These are phyloP conservation scores for Chimonanthus salicifolius DNA, from an alignment of 164 flowering plant genomes.

Conservation along the genomic window DNA sequence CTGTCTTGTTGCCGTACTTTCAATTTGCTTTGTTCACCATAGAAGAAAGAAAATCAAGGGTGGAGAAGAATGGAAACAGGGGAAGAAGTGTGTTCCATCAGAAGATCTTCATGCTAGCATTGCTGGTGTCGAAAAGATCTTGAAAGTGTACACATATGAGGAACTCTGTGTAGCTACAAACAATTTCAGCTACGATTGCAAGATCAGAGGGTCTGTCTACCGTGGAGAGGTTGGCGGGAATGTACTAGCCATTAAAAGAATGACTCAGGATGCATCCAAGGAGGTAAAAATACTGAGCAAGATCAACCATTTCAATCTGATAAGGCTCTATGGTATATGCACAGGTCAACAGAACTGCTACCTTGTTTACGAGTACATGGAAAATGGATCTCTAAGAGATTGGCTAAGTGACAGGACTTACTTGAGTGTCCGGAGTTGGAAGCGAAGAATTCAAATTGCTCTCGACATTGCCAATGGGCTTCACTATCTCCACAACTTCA, in stretches of 20 bases:
- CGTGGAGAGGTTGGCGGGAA: constrained; percentile 33
- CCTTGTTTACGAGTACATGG: constrained; percentile 52
- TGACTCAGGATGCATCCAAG: constrained; percentile 27
- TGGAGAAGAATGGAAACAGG: background rate
- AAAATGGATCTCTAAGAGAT: constrained; percentile 44
- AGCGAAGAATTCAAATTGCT: constrained; percentile 10
- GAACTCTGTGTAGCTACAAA: constrained; percentile 45
- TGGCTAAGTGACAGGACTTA: constrained; percentile 31
- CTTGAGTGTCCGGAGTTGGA: constrained; percentile 9
- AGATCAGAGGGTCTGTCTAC: constrained; percentile 47
- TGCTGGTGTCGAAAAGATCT: constrained; percentile 23
- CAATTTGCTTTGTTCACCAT: constrained; percentile 10
- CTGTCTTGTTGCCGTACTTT: constrained; percentile 4
- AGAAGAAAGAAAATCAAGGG: constrained; percentile 8
- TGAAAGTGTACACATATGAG: constrained; percentile 30
- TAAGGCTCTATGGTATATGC: constrained; percentile 44
- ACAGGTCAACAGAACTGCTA: constrained; percentile 27
- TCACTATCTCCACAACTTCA: constrained; percentile 16
- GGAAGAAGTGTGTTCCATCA: constrained; percentile 9
- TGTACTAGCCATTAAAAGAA: constrained; percentile 39
- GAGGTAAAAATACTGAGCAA: constrained; percentile 43
- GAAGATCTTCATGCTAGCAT: constrained; percentile 22
- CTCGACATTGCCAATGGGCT: constrained; percentile 13
- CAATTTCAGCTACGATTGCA: constrained; percentile 35
- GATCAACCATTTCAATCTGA: constrained; percentile 60